Evolutionary conservation across 495 filamentous ascomycete genomes (phyloP).

Genomic region (Haplographium delicatum): DNA sequence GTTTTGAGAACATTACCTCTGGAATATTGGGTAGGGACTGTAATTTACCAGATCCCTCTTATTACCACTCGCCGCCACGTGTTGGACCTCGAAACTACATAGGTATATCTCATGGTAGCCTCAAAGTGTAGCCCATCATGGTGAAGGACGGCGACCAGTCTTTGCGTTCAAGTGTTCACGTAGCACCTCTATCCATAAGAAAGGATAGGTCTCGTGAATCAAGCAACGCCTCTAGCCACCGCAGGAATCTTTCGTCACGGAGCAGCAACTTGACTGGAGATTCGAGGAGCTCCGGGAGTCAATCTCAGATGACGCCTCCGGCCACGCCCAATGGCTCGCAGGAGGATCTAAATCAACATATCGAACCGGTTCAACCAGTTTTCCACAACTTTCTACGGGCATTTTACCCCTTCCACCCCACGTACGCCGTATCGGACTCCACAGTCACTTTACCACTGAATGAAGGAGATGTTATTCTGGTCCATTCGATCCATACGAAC

Average conservation of each 20-base stretch:
- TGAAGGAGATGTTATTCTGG: slow-evolving; percentile 84
- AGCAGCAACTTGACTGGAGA: slow-evolving; percentile 36
- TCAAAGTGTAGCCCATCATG: slow-evolving; percentile 25
- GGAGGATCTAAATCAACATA: slow-evolving; percentile 46
- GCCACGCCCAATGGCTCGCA: slow-evolving; percentile 62
- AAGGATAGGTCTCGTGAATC: slow-evolving; percentile 52
- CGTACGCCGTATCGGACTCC: slow-evolving; percentile 57
- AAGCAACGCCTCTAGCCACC: slow-evolving; percentile 36
- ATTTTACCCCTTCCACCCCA: slow-evolving; percentile 90
- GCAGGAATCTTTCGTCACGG: slow-evolving; percentile 33
- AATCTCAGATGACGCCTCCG: slow-evolving; percentile 57
- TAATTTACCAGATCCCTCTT: background rate
- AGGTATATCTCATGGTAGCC: slow-evolving; percentile 20
- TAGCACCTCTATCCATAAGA: slow-evolving; percentile 69
- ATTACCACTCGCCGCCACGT: slow-evolving; percentile 1
- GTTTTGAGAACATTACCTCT: too few species aligned
- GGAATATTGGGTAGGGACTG: background rate
- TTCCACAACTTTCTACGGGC: slow-evolving; percentile 96
- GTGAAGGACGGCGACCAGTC: slow-evolving; percentile 47
- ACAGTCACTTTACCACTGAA: slow-evolving; percentile 86
- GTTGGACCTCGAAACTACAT: background rate
- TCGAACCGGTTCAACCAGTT: slow-evolving; percentile 48
- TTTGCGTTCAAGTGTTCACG: slow-evolving; percentile 55
- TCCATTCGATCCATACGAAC: slow-evolving; percentile 97
- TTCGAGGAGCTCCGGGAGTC: slow-evolving; percentile 30